Evolutionary conservation across 2,329 filamentous ascomycete species (phyloP), one percentile per base, ranked within the genome.

Genomic region (Talaromyces amestolkiae): DNA sequence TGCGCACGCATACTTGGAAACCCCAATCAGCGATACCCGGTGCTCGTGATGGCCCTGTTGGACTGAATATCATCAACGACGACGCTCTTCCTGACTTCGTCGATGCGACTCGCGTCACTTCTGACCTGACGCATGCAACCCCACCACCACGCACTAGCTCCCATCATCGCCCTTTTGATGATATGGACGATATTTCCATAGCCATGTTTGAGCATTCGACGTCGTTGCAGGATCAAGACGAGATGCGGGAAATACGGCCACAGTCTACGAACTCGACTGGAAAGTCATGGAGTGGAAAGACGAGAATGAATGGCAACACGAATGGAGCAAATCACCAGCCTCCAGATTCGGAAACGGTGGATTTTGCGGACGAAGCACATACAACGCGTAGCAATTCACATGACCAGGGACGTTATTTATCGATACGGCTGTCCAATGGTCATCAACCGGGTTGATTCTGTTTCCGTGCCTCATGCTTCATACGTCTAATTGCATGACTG

Each of bases 61-160:
- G 56, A 19, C 13, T 59, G 22, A 59, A 59, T 8, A 47, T 31
- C 10, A 27, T 27, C 49, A 58, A 22, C 13, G 37, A 63, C 8
- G 66, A 69, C 54, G 75, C 78, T 2, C 71, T 78, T 39, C 79
- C 79, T 1, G 79, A 81, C 61, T 81, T 82, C 64, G 79, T 82
- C 65, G 80, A 82, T 65, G 74, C 79, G 35, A 76, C 74, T 17
- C 79, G 79, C 43, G 73, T 81, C 62, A 78, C 77, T 11, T 75
- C 76, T 9, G 79, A 81, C 60, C 63, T 80, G 6, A 81, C 78
- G 13, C 79, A 77, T 65, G 76, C 79, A 8, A 64, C 70, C 3
- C 70, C 76, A 1, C 66, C 69, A 1, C 37, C 62, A 33, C 51
- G 51, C 51, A 73, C 70, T 35, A 53, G 33, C 6, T 58, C 41